phyloP scores from a whole-genome alignment of 2,329 filamentous ascomycete genomes.

The Colletotrichum sojae region DNA sequence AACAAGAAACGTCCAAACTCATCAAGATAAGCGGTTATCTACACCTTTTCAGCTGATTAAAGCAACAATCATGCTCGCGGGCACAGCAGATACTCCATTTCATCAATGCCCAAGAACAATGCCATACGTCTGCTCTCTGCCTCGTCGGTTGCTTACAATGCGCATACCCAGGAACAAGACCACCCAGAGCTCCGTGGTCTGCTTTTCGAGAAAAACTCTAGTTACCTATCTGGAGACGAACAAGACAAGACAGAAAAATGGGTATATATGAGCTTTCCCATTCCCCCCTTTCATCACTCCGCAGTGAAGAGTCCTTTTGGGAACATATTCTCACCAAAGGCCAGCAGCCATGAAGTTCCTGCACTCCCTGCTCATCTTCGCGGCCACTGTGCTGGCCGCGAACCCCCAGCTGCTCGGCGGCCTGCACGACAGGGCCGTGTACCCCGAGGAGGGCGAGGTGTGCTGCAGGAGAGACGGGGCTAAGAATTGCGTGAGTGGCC shows the following conservation, averaged over 20 bases:
- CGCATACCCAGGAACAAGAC: not conserved
- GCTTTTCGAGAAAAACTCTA: too few species aligned
- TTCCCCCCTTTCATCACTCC: too few species aligned
- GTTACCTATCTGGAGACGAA: too few species aligned
- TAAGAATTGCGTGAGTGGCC: not conserved
- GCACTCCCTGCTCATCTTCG: not conserved
- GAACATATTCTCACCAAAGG: too few species aligned
- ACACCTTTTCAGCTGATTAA: too few species aligned
- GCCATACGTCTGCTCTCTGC: not conserved
- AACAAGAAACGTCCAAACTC: too few species aligned
- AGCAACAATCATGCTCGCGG: too few species aligned
- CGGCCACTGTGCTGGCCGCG: not conserved
- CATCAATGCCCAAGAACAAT: not conserved
- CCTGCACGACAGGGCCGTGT: not conserved
- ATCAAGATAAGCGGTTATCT: too few species aligned
- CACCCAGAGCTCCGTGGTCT: not conserved
- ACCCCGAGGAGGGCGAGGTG: constrained; percentile 1
- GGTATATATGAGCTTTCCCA: too few species aligned
- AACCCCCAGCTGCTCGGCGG: not conserved
- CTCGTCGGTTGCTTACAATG: not conserved
- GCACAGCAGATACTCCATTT: too few species aligned
- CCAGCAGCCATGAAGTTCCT: not conserved
- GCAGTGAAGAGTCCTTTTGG: too few species aligned
- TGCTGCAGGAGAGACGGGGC: not conserved
- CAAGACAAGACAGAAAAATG: too few species aligned